These are phyloP conservation scores for Aspergillus novoparasiticus DNA, from an alignment of 2,329 filamentous ascomycete species.

Conservation along the genomic window DNA sequence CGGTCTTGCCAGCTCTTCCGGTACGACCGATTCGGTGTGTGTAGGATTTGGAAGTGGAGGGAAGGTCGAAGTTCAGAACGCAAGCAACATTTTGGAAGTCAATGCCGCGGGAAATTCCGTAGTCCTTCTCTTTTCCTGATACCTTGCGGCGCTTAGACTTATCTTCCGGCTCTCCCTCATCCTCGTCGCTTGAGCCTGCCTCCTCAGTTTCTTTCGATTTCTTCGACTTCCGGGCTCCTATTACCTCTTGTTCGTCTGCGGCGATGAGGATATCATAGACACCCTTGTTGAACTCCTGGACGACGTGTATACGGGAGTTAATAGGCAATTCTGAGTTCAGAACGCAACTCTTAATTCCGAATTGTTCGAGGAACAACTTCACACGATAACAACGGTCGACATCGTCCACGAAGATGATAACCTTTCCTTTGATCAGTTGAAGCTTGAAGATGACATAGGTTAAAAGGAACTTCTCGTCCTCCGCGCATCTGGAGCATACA, in stretches of 20 bases:
- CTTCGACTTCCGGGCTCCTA: slow-evolving; percentile 57
- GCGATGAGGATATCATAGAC: slow-evolving; percentile 98
- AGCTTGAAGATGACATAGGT: slow-evolving; percentile 95
- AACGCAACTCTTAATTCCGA: slow-evolving; percentile 89
- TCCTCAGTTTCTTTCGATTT: slow-evolving; percentile 31
- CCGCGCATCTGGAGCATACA: slow-evolving; percentile 65
- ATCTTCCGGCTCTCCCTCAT: slow-evolving; percentile 35
- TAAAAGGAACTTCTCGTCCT: slow-evolving; percentile 95
- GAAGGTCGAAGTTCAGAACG: slow-evolving; percentile 96
- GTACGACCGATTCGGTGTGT: slow-evolving; percentile 96
- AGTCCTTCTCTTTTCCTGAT: slow-evolving; percentile 76
- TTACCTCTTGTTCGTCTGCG: slow-evolving; percentile 83
- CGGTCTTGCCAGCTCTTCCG: slow-evolving; percentile 83
- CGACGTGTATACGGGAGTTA: slow-evolving; percentile 89
- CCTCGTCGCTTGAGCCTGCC: slow-evolving; percentile 43
- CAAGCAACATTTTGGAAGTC: slow-evolving; percentile 95
- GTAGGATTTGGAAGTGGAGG: slow-evolving; percentile 84
- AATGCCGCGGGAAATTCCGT: slow-evolving; percentile 92
- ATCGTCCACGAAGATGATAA: slow-evolving; percentile 80
- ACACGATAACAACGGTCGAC: slow-evolving; percentile 88
- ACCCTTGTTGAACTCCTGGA: slow-evolving; percentile 95
- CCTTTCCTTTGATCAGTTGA: slow-evolving; percentile 90
- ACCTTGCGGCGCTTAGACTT: slow-evolving; percentile 64
- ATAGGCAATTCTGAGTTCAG: slow-evolving; percentile 93
- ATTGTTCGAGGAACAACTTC: slow-evolving; percentile 95